These are phyloP conservation scores for Neofusicoccum sp. DNA, from an alignment of 2,329 filamentous ascomycete genomes.

Conservation along the genomic window DNA sequence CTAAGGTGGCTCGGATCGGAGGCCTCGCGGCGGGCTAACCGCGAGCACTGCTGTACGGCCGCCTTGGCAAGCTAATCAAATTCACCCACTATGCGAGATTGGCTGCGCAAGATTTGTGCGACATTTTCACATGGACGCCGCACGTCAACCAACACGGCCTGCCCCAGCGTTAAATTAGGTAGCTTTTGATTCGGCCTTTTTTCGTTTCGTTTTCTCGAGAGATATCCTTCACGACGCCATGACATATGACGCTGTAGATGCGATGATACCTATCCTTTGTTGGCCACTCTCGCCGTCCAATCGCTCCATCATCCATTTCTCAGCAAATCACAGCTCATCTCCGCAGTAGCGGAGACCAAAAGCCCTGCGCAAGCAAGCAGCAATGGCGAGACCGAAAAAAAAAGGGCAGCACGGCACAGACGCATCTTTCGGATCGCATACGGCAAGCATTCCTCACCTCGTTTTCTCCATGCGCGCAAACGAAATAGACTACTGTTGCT, in stretches of 20 bases:
- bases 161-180: constrained; percentile 22
- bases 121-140: constrained; percentile 12
- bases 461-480: background rate
- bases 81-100: constrained; percentile 16
- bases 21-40: constrained; percentile 3
- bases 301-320: constrained; percentile 17
- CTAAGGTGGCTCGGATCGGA: constrained; percentile 4
- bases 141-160: background rate
- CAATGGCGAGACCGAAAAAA: background rate
- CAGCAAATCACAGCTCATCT: constrained; percentile 2
- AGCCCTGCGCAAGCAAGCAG: background rate
- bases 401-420: constrained; percentile 6
- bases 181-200: constrained; percentile 14
- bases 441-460: background rate
- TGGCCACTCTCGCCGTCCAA: constrained; percentile 18
- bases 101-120: constrained; percentile 9
- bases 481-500: constrained; percentile 5
- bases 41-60: constrained; percentile 12
- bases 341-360: background rate
- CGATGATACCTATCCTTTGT: constrained; percentile 24
- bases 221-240: constrained; percentile 33
- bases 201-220: constrained; percentile 17
- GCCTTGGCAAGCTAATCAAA: constrained; percentile 15
- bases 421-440: background rate
- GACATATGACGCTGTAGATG: constrained; percentile 43